These are phyloP conservation scores for Hordeum marinum DNA, from an alignment of 176 grass and related monocot genomes.

Conservation along the genomic window DNA sequence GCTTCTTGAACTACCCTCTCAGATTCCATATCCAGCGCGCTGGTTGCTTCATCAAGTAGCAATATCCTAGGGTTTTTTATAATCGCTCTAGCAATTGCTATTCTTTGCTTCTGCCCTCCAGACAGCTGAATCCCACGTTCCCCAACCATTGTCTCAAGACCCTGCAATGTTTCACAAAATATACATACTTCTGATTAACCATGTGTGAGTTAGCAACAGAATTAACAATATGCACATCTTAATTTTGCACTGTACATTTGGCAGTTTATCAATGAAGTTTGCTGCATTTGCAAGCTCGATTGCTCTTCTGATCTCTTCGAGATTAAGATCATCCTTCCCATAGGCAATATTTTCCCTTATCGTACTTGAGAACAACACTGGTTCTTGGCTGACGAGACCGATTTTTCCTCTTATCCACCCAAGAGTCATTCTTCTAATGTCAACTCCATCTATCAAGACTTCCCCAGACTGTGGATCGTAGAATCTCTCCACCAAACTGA, in stretches of 20 bases:
- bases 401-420: slow-evolving; percentile 69
- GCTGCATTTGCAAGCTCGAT: slow-evolving; percentile 73
- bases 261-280: slow-evolving; percentile 76
- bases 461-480: slow-evolving; percentile 83
- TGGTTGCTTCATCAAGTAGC: slow-evolving; percentile 92
- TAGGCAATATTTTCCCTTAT: slow-evolving; percentile 82
- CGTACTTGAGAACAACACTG: slow-evolving; percentile 63
- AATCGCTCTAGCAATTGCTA: slow-evolving; percentile 90
- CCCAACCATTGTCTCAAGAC: slow-evolving; percentile 78
- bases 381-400: slow-evolving; percentile 86
- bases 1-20: slow-evolving; percentile 83
- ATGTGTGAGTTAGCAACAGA: background rate
- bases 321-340: slow-evolving; percentile 57
- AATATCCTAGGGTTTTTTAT: slow-evolving; percentile 81
- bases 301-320: slow-evolving; percentile 56
- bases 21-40: slow-evolving; percentile 79
- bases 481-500: slow-evolving; percentile 79
- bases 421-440: slow-evolving; percentile 65
- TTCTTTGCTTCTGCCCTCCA: slow-evolving; percentile 89
- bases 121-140: slow-evolving; percentile 84
- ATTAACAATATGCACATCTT: background rate
- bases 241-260: slow-evolving; percentile 57
- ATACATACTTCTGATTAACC: background rate
- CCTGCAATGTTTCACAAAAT: slow-evolving; percentile 38
- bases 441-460: slow-evolving; percentile 72